Evolutionary conservation across 345 rosid genomes (phyloP).

Genomic region (Clausena lansium): DNA sequence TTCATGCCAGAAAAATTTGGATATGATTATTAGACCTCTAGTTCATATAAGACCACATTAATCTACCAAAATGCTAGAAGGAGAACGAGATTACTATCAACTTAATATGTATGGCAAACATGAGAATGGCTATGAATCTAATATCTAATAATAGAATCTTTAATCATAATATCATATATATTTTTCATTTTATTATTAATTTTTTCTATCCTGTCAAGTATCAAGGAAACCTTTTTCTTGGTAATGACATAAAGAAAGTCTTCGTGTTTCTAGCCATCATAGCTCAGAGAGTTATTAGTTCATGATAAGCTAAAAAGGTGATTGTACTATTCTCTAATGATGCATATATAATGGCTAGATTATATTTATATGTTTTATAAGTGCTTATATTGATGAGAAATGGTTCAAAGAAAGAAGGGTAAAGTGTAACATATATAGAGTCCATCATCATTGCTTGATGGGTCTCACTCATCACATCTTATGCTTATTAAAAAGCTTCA

Average conservation of each 20-base stretch:
- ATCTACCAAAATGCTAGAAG: neutral
- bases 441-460: slow-evolving; percentile 23
- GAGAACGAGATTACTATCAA: neutral
- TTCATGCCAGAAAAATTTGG: neutral
- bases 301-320: slow-evolving; percentile 16
- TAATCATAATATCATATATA: neutral
- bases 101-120: neutral
- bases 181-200: neutral
- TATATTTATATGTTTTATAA: neutral
- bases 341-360: neutral
- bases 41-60: neutral
- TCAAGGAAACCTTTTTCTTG: slow-evolving; percentile 28
- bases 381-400: neutral
- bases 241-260: slow-evolving; percentile 23
- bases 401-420: slow-evolving; percentile 6
- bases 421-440: slow-evolving; percentile 8
- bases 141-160: neutral
- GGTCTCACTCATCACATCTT: slow-evolving; percentile 8
- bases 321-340: slow-evolving; percentile 6
- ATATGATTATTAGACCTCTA: neutral
- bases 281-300: slow-evolving; percentile 10
- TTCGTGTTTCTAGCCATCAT: slow-evolving; percentile 16
- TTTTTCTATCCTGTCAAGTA: slow-evolving; percentile 5
- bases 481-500: slow-evolving; percentile 20
- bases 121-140: neutral